phyloP scores from a whole-genome alignment of 495 filamentous ascomycete species.

The Neurospora tetrasperma region DNA sequence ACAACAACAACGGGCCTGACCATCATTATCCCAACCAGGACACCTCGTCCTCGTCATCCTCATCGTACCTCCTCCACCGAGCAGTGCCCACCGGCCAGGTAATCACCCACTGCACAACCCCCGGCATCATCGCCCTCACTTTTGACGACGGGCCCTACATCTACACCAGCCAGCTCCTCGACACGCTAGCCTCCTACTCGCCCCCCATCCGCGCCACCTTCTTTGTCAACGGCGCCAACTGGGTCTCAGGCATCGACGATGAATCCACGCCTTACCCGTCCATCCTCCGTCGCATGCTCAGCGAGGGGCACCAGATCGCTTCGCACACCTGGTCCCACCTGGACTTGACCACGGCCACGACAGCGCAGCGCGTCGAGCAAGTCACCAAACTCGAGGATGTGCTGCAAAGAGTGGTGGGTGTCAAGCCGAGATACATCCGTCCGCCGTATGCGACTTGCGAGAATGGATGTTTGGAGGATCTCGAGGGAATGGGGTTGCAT shows the following conservation, averaged over 20 bases:
- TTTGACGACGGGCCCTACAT: conserved; percentile 37
- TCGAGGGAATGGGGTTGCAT: conserved; percentile 28
- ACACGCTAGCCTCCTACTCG: conserved; percentile 16
- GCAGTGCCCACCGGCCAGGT: conserved; percentile 13
- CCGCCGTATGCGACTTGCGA: conserved; percentile 31
- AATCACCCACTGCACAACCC: conserved; percentile 51
- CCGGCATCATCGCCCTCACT: conserved; percentile 31
- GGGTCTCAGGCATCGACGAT: conserved; percentile 42
- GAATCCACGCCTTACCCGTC: conserved; percentile 25
- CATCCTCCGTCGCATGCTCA: conserved; percentile 21
- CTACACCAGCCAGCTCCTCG: conserved; percentile 23
- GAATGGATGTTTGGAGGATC: conserved; percentile 15
- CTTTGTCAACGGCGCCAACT: conserved; percentile 62
- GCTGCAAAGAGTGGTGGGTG: conserved; percentile 23
- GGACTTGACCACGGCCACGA: conserved; percentile 20
- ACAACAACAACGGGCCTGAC: too few relatives aligned
- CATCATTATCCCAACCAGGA: too few relatives aligned
- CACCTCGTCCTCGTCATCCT: too few relatives aligned
- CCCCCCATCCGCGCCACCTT: conserved; percentile 57
- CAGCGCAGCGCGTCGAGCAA: conserved; percentile 12
- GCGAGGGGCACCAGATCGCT: conserved; percentile 23
- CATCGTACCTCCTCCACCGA: conserved; percentile 2
- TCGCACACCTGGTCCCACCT: conserved; percentile 29
- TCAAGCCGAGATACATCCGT: conserved; percentile 33
- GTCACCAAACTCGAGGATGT: conserved; percentile 22